Evolutionary conservation across 208 protist genomes (phyloP).

Genomic region (Wallacemonas collosoma): DNA sequence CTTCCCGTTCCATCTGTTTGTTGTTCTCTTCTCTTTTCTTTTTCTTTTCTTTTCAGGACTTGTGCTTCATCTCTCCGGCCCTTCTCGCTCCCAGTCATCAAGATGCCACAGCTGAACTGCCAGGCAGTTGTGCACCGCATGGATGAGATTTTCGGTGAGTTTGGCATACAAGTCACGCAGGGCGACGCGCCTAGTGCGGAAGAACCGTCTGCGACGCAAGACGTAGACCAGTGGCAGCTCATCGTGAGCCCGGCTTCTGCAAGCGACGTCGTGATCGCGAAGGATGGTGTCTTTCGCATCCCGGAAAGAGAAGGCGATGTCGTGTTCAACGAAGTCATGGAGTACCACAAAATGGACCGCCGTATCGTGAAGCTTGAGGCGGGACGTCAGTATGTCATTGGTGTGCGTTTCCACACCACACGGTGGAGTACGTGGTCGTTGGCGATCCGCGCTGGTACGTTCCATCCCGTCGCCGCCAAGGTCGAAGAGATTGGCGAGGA

Average conservation of each 20-base stretch:
- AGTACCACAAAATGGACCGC: conserved; percentile 32
- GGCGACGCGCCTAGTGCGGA: conserved; percentile 17
- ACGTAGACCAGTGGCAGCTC: conserved; percentile 73
- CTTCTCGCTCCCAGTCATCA: neutral
- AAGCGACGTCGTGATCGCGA: conserved; percentile 19
- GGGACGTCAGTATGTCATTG: conserved; percentile 51
- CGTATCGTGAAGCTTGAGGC: conserved; percentile 87
- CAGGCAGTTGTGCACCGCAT: conserved; percentile 82
- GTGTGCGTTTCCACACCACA: conserved; percentile 55
- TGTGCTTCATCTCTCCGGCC: neutral
- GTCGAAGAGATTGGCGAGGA: conserved; percentile 84
- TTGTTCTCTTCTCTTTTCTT: conserved; percentile 25
- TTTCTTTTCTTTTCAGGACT: conserved; percentile 10
- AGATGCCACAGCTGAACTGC: conserved; percentile 58
- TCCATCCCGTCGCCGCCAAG: conserved; percentile 52
- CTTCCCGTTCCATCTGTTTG: neutral
- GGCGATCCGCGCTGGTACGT: conserved; percentile 47
- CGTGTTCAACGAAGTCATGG: conserved; percentile 52
- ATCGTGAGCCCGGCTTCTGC: conserved; percentile 29
- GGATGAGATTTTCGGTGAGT: conserved; percentile 90
- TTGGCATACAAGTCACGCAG: conserved; percentile 50
- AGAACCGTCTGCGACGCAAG: conserved; percentile 13
- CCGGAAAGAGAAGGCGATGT: conserved; percentile 16
- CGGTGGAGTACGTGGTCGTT: conserved; percentile 80
- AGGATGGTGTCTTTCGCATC: conserved; percentile 13